Evolutionary conservation across 352 stramenopile genomes (phyloP).

Genomic region (Phytopythium litorale): DNA sequence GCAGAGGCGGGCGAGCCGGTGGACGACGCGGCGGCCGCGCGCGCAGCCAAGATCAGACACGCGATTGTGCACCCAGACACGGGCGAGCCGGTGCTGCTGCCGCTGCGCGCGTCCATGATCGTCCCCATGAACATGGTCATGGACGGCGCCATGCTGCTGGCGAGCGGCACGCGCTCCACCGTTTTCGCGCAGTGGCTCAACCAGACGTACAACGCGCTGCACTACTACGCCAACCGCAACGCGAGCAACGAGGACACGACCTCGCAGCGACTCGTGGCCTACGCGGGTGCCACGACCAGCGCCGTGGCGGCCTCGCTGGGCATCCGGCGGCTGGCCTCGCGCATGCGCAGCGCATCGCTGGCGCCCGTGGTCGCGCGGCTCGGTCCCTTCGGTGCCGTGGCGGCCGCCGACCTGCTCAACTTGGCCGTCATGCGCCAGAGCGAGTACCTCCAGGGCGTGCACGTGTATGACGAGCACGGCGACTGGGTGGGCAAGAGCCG

Average conservation of each 20-base stretch:
- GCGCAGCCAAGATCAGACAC: constrained; percentile 64
- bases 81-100: constrained; percentile 49
- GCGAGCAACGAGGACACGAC: constrained; percentile 79
- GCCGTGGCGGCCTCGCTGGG: constrained; percentile 72
- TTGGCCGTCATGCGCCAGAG: constrained; percentile 84
- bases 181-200: constrained; percentile 85
- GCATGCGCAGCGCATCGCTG: constrained; percentile 39
- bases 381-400: constrained; percentile 78
- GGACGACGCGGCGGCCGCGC: constrained; percentile 31
- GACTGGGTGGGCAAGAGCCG: constrained; percentile 75
- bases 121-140: constrained; percentile 85
- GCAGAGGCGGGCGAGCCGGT: constrained; percentile 35
- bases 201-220: constrained; percentile 88
- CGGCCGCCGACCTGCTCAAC: constrained; percentile 80
- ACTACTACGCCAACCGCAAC: constrained; percentile 89
- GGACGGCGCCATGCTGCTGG: constrained; percentile 79
- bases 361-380: constrained; percentile 55
- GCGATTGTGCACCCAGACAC: constrained; percentile 79
- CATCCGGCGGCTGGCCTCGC: constrained; percentile 50
- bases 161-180: constrained; percentile 56
- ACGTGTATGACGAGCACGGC: constrained; percentile 81
- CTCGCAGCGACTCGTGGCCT: constrained; percentile 59
- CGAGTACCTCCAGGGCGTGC: constrained; percentile 75
- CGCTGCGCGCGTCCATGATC: constrained; percentile 82
- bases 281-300: constrained; percentile 69